Base-by-base conservation (phyloP, 352 stramenopile species). In the Elongisporangium undulatum region DNA sequence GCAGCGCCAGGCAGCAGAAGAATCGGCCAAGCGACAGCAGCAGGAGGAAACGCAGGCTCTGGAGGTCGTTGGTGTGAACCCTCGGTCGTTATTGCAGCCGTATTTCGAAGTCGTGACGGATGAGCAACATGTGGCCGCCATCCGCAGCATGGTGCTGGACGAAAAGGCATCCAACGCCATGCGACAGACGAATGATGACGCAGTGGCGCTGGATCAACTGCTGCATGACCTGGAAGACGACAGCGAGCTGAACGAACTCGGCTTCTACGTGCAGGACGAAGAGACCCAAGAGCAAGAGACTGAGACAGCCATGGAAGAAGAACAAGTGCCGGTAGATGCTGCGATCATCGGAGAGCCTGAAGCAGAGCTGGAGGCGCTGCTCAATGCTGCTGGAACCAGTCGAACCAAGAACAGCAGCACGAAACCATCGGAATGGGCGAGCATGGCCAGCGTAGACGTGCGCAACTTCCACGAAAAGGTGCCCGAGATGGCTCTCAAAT, bases 391-490 rank as follows among this genome's bases (percentile, higher is more conserved):
- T 59, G 19, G 62, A 51, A 16, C 23, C 41, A 17, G 53, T 53
- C 5, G 8, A 21, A 21, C 70, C 3, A 60, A 64, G 52, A 69
- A 74, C 20, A 38, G 63, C 29, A 66, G 55, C 3, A 58, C 9
- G 16, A 51, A 45, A 9, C 59, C 68, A 5, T 83, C 75, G 3
- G 80, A 95, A 48, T 95, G 83, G 83, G 86, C 86, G 17, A 92
- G 80, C 22, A 80, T 88, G 29, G 75, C 69, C 15, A 71, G 69
- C 26, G 77, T 90, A 0, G 79, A 92, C 55, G 84, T 95, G 60
- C 79, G 79, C 54, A 91, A 93, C 52, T 95, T 95, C 62, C 79
- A 90, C 55, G 74, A 85, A 0, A 91, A 92, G 56, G 82, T 95
- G 2, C 84, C 85, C 0, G 79, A 91, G 16, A 90, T 91, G 74